phyloP scores from a whole-genome alignment of 805 yeast genomes.

The Candida verbasci region DNA sequence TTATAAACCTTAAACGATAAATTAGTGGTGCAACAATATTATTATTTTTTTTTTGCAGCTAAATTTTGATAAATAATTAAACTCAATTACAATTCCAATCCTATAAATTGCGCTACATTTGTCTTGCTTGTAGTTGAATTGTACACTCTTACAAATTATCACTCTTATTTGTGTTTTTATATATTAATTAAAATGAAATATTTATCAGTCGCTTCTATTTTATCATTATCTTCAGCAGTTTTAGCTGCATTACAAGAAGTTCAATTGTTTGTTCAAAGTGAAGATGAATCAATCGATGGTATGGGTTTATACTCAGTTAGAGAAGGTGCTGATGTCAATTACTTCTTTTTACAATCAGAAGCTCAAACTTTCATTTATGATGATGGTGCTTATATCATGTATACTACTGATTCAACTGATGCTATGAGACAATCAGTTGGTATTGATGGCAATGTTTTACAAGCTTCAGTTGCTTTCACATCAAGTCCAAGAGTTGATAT shows the following conservation, averaged over 20 bases:
- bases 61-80: too few species aligned
- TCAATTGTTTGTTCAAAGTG: slow-evolving; percentile 21
- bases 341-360: slow-evolving; percentile 26
- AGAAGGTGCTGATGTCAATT: slow-evolving; percentile 45
- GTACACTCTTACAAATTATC: too few species aligned
- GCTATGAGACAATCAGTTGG: slow-evolving; percentile 2
- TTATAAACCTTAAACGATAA: too few species aligned
- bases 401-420: slow-evolving; percentile 2
- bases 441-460: slow-evolving; percentile 9
- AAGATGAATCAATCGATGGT: slow-evolving; percentile 21
- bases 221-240: slow-evolving; percentile 8
- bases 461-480: slow-evolving; percentile 9
- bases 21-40: too few species aligned
- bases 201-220: slow-evolving; percentile 4
- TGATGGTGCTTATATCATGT: slow-evolving; percentile 6
- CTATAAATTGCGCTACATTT: too few species aligned
- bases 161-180: background rate
- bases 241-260: slow-evolving; percentile 11
- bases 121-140: too few species aligned
- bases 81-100: too few species aligned
- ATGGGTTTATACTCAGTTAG: slow-evolving; percentile 26
- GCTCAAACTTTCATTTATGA: slow-evolving; percentile 21
- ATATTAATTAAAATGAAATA: too few species aligned
- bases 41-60: too few species aligned
- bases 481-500: slow-evolving; percentile 8